Base-by-base conservation (phyloP, 2,329 filamentous ascomycete genomes). In the Paracamarosporium sp. region DNA sequence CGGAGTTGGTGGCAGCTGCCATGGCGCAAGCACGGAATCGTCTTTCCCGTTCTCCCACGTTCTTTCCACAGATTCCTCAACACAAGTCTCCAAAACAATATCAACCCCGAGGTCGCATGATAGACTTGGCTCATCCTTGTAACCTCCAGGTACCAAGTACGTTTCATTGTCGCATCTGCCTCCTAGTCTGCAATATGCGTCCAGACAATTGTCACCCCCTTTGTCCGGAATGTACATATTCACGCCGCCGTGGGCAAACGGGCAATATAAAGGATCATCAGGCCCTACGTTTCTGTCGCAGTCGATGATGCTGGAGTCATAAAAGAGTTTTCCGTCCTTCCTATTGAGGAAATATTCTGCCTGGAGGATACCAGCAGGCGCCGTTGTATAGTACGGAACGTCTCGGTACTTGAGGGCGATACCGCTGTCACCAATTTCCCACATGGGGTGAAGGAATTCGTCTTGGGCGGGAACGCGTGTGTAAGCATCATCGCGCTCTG, bases 391-490 rank as follows among this genome's bases (percentile, higher is more conserved):
- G 36, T 50, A 17, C 2, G 65, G 63, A 3, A 61, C n/a, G 36
- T 70, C 67, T 25, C 68, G 62, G 13, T 71, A 59, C 38, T 70
- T 72, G 46, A 72, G 36, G 5, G 57, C 46, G 3, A 67, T 54
- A 5, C 67, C 66, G 12, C 60, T 60, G 6, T 36, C 36, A 2
- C 53, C 30, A 3, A 5, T 59, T 30, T 61, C 55, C 2, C 33
- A 4, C 64, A 71, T 65, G 13, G 13, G 13, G 30, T 67, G 63
- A 11, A 53, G 27, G 1, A 52, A 50, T 40, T 53, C 53, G 33
- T 50, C 38, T 7, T 52, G 31, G 5, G 47, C 50, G 7, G 64
- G 60, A 3, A 72, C 57, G 9, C 47, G 44, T 27, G 40, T 43
- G 27, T 55, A 47, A 15, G 55, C 30, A 4, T 47, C 3, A 36